phyloP scores from a whole-genome alignment of 352 stramenopile genomes.

The Globisporangium spiculum region DNA sequence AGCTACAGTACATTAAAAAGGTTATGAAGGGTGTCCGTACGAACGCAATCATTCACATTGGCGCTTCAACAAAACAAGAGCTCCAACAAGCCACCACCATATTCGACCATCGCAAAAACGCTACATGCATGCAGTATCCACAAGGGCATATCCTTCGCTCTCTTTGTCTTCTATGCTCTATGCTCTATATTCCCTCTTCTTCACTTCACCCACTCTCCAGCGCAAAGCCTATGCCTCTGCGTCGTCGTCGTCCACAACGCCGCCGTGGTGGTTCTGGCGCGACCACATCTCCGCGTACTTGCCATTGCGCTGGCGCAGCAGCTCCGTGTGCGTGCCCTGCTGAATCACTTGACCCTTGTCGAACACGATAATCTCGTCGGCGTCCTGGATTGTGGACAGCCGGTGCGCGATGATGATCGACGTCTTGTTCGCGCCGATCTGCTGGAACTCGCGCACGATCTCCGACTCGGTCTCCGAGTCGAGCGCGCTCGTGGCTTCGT shows the following conservation, averaged over 20 bases:
- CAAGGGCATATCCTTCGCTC: not conserved
- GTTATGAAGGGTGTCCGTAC: not conserved
- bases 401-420: constrained; percentile 87
- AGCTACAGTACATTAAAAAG: not conserved
- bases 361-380: constrained; percentile 90
- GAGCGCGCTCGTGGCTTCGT: constrained; percentile 69
- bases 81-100: not conserved
- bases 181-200: not conserved
- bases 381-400: constrained; percentile 77
- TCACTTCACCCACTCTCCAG: not conserved
- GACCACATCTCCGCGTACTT: constrained; percentile 82
- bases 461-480: constrained; percentile 80
- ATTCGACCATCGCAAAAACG: not conserved
- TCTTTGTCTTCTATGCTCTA: constrained; percentile 2
- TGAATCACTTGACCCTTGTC: constrained; percentile 86
- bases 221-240: not conserved
- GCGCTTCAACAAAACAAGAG: not conserved
- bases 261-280: constrained; percentile 48
- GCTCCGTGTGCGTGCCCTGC: constrained; percentile 81
- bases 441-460: constrained; percentile 76
- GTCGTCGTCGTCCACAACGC: not conserved
- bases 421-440: constrained; percentile 60
- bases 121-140: not conserved
- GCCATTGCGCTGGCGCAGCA: constrained; percentile 62
- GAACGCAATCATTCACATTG: not conserved